These are phyloP conservation scores for Coix lacrymajobi DNA, from an alignment of 176 grass and related monocot species.

Conservation along the genomic window DNA sequence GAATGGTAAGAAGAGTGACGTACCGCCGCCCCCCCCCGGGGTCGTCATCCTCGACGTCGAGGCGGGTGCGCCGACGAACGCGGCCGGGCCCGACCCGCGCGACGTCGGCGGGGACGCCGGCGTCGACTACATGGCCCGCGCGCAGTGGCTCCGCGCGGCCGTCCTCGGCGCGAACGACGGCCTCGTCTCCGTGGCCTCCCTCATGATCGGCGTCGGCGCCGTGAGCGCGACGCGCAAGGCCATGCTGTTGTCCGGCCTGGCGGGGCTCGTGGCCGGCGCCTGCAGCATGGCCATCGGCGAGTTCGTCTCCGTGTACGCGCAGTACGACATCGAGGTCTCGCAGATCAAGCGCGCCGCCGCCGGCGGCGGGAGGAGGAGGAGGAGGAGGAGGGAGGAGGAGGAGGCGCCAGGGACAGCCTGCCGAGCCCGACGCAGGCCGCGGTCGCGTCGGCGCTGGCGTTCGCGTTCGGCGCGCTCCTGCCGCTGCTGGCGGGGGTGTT, in stretches of 20 bases:
- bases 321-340: constrained; percentile 79
- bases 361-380: not conserved
- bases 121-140: constrained; percentile 72
- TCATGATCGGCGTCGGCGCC: constrained; percentile 88
- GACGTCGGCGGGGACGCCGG: not conserved
- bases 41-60: constrained; percentile 16
- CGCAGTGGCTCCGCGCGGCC: constrained; percentile 91
- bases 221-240: constrained; percentile 37
- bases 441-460: constrained; percentile 72
- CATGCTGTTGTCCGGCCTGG: constrained; percentile 77
- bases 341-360: constrained; percentile 11
- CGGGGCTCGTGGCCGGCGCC: constrained; percentile 79
- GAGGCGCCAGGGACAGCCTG: constrained; percentile 23
- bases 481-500: constrained; percentile 70
- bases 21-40: not conserved
- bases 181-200: constrained; percentile 83
- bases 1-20: not conserved
- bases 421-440: constrained; percentile 68
- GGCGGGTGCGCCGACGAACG: not conserved
- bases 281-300: constrained; percentile 99
- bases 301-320: constrained; percentile 88
- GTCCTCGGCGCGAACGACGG: constrained; percentile 97
- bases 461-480: constrained; percentile 59
- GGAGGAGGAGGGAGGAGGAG: not conserved
- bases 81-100: not conserved